Evolutionary conservation across 139 green algal genomes (phyloP).

Genomic region (Chlamydomonas sp.): DNA sequence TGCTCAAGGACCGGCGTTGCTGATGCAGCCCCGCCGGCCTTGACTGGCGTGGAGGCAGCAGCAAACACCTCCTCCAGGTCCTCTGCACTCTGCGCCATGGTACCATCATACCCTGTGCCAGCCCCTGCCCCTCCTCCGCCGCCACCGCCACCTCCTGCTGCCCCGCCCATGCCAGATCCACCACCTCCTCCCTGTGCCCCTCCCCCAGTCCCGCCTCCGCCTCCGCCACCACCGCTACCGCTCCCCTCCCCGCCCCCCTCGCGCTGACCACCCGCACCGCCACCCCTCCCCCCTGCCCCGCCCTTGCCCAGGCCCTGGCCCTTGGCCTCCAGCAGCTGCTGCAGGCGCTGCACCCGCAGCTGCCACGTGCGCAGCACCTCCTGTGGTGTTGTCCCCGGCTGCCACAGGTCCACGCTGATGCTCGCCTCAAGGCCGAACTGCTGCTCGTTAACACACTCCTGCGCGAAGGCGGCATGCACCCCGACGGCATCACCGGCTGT

Average conservation of each 20-base stretch:
- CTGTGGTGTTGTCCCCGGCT: background rate
- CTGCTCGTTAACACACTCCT: background rate
- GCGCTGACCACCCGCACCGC: background rate
- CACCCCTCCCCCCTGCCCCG: background rate
- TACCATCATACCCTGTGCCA: too few species aligned
- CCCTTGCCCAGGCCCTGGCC: background rate
- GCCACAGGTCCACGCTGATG: constrained; percentile 18
- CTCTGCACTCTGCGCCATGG: too few species aligned
- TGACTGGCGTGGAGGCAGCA: too few species aligned
- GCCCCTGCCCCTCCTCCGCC: too few species aligned
- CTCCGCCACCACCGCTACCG: too few species aligned
- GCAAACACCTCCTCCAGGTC: too few species aligned
- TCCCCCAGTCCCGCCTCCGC: too few species aligned
- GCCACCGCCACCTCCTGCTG: too few species aligned
- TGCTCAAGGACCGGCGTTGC: too few species aligned
- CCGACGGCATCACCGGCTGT: background rate
- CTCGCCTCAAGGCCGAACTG: background rate
- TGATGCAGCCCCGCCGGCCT: too few species aligned
- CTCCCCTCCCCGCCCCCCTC: too few species aligned
- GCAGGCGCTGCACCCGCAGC: constrained; percentile 1
- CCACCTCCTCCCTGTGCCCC: too few species aligned
- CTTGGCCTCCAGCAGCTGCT: background rate
- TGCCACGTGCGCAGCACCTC: constrained; percentile 6
- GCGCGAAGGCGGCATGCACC: background rate
- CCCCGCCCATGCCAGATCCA: background rate